phyloP scores from a whole-genome alignment of 306 rosid genomes.

The Corylus heterophylla region DNA sequence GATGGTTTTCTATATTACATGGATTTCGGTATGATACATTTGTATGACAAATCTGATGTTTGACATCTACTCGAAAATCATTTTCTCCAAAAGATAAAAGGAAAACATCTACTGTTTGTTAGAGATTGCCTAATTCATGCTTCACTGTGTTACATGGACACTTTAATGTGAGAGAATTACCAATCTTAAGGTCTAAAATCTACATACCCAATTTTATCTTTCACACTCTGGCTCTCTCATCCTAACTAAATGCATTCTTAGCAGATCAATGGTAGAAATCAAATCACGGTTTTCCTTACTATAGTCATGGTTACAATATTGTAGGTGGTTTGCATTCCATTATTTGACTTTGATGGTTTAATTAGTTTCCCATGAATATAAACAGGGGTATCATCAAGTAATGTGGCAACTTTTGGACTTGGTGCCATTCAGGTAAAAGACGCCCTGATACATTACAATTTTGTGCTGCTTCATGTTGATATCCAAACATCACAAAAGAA shows the following conservation, averaged over 20 bases:
- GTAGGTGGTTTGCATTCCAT: constrained; percentile 20
- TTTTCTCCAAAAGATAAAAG: not conserved
- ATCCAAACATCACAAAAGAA: not conserved
- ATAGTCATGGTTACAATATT: constrained; percentile 7
- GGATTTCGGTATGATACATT: constrained; percentile 20
- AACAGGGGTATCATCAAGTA: constrained; percentile 69
- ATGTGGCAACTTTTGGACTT: constrained; percentile 65
- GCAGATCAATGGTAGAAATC: constrained; percentile 19
- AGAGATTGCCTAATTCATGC: not conserved
- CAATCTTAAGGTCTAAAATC: not conserved
- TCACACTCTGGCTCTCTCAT: not conserved
- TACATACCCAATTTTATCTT: not conserved
- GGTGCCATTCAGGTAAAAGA: constrained; percentile 69
- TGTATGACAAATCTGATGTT: not conserved
- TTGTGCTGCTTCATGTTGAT: not conserved
- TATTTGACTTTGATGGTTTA: constrained; percentile 29
- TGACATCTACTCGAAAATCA: not conserved
- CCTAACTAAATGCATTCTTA: constrained; percentile 1
- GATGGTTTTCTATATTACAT: not conserved
- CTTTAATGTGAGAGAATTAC: not conserved
- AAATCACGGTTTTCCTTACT: constrained; percentile 8
- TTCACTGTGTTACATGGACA: not conserved
- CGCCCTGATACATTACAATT: constrained; percentile 1
- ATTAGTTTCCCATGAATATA: not conserved
- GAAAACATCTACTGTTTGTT: not conserved